Evolutionary conservation across 2,329 filamentous ascomycete species (phyloP).

Genomic region (Fusarium haematococcum): DNA sequence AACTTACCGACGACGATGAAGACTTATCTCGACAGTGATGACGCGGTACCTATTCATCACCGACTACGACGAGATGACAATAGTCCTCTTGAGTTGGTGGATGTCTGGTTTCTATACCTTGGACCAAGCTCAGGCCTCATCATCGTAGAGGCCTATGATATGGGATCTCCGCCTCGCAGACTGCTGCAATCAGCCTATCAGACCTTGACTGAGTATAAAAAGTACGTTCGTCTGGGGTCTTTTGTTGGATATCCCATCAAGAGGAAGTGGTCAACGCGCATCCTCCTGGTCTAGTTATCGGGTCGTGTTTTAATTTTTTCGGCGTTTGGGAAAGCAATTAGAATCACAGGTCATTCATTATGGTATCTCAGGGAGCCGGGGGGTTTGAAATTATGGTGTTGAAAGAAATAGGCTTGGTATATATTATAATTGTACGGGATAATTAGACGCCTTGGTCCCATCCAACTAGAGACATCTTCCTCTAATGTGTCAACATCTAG

Average conservation of each 20-base stretch:
- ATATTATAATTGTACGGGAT: not conserved
- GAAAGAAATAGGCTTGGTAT: not conserved
- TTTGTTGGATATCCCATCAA: not conserved
- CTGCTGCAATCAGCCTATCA: not conserved
- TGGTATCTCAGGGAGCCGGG: not conserved
- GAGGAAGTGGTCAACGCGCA: not conserved
- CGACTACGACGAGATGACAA: not conserved
- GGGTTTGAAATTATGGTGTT: not conserved
- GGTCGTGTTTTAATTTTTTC: not conserved
- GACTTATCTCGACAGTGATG: not conserved
- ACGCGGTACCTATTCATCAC: not conserved
- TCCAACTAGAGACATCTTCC: not conserved
- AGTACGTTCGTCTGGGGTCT: not conserved
- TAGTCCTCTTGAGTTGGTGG: not conserved
- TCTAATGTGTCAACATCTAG: constrained; percentile 18
- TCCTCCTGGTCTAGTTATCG: not conserved
- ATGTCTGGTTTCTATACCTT: not conserved
- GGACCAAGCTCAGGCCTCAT: not conserved
- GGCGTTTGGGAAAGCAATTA: not conserved
- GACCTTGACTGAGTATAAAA: not conserved
- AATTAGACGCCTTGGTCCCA: not conserved
- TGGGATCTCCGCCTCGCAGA: not conserved
- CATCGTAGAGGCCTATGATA: not conserved
- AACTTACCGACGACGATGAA: not conserved
- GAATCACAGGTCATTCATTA: accelerated